phyloP scores from a whole-genome alignment of 169 alveolate genomes.

The Plasmodium cynomolgi region DNA sequence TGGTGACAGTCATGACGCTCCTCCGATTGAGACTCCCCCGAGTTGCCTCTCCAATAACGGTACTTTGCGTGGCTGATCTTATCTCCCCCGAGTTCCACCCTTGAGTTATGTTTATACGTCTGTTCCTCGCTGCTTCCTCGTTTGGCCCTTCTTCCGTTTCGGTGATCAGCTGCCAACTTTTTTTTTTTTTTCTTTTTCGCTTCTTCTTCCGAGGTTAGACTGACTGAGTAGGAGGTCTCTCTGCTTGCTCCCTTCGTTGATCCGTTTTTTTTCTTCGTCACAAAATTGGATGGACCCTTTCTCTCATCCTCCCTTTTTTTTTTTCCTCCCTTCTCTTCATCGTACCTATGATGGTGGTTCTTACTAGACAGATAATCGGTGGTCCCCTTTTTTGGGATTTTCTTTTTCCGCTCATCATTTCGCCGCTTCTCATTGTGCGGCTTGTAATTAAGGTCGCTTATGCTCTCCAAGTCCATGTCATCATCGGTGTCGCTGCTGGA shows the following conservation, averaged over 20 bases:
- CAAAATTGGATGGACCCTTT: neutral
- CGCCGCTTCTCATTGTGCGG: neutral
- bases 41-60: neutral
- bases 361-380: neutral
- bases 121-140: neutral
- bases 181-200: neutral
- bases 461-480: neutral
- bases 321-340: neutral
- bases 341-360: neutral
- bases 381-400: neutral
- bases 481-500: conserved; percentile 26
- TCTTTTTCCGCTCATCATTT: neutral
- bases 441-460: neutral
- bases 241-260: neutral
- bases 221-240: conserved; percentile 8
- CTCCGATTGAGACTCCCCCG: neutral
- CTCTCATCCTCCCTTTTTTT: neutral
- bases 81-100: neutral
- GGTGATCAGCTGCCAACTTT: neutral
- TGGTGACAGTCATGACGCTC: neutral
- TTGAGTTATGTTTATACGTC: neutral
- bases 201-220: conserved; percentile 12
- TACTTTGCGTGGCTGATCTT: neutral
- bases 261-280: neutral
- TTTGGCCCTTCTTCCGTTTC: neutral